Percentiles rank a stretch among this genome's conserved stretches.
These are phyloP conservation scores for Colletotrichum higginsianum DNA, from an alignment of 2,329 filamentous ascomycete species.

Conservation along the genomic window DNA sequence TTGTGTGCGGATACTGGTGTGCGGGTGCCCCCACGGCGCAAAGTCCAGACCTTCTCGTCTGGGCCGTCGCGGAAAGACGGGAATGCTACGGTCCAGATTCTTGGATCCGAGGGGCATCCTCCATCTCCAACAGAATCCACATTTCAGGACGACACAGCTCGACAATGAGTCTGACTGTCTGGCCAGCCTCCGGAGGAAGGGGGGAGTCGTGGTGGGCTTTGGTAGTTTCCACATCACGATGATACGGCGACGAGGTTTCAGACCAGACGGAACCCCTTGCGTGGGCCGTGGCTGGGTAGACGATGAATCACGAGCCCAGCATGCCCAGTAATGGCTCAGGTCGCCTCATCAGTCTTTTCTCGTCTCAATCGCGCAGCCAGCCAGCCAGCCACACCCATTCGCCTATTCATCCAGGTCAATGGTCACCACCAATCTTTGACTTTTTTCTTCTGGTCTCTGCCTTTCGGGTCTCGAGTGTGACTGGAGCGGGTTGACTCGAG, in stretches of 20 bases:
- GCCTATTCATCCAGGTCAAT: not conserved
- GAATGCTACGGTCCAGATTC: not conserved
- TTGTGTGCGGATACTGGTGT: not conserved
- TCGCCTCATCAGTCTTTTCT: not conserved
- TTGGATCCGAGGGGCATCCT: no score
- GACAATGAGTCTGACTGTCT: no score
- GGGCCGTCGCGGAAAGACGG: not conserved
- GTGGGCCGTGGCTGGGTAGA: not conserved
- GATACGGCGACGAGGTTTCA: slow-evolving; percentile 40
- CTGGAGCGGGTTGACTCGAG: not conserved
- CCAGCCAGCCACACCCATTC: not conserved
- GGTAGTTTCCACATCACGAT: slow-evolving; percentile 27
- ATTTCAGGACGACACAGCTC: not conserved
- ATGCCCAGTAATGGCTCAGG: not conserved
- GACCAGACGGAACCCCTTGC: slow-evolving; percentile 26
- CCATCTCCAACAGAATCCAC: not conserved
- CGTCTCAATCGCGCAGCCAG: not conserved
- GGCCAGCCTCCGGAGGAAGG: not conserved
- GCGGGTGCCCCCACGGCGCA: not conserved
- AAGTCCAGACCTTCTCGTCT: not conserved
- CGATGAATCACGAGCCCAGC: slow-evolving; percentile 3
- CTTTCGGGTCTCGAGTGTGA: not conserved
- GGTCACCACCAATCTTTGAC: not conserved
- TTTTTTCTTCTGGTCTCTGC: not conserved
- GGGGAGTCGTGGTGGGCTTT: not conserved